phyloP scores from a whole-genome alignment of 345 rosid species.

The Populus deltoides region DNA sequence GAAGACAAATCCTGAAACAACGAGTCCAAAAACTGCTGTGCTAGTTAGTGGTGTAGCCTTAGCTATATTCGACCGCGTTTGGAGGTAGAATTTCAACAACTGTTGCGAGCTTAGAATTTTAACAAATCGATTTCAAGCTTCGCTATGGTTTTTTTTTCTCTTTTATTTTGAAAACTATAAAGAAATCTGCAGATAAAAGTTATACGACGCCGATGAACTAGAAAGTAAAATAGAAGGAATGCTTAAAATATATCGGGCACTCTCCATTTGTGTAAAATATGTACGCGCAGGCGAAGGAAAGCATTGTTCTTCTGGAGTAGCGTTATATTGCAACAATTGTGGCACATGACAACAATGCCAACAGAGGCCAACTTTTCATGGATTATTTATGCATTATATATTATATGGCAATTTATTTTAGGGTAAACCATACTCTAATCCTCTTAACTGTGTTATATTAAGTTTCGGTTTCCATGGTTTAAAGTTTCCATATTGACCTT shows the following conservation, averaged over 20 bases:
- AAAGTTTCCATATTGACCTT: too few species aligned
- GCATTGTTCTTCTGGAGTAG: not conserved
- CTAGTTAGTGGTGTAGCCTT: not conserved
- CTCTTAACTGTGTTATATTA: not conserved
- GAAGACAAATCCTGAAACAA: not conserved
- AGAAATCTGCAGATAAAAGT: not conserved
- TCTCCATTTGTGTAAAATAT: not conserved
- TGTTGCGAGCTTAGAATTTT: too few species aligned
- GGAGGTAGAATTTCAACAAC: not conserved
- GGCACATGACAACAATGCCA: slow-evolving; percentile 5
- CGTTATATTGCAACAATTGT: slow-evolving; percentile 4
- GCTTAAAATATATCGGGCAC: not conserved
- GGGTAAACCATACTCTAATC: not conserved
- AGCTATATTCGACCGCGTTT: not conserved
- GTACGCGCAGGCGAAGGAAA: not conserved
- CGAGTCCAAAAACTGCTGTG: not conserved
- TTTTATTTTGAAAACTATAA: not conserved
- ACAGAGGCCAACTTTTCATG: not conserved
- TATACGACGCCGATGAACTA: not conserved
- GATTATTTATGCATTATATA: not conserved
- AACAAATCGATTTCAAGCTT: not conserved
- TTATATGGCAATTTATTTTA: not conserved
- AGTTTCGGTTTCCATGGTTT: not conserved
- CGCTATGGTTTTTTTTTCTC: not conserved
- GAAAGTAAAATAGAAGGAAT: not conserved